Base-by-base conservation (phyloP, 2,329 filamentous ascomycete genomes). In the Aureobasidium sp. region DNA sequence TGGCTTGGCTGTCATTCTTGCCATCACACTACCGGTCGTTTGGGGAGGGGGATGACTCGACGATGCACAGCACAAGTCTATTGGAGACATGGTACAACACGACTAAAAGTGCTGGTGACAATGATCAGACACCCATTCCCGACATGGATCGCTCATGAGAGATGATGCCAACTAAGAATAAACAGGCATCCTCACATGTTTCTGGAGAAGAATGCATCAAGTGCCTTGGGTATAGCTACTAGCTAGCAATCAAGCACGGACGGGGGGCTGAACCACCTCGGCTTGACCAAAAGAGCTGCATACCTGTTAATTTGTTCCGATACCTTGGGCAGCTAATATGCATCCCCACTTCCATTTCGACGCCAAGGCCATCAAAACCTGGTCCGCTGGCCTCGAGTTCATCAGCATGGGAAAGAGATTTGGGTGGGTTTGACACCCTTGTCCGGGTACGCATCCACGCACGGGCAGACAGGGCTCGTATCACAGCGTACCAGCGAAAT, bases 241-340 rank as follows among this genome's bases (percentile, higher is more conserved):
- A 57, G 17, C 4, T 34, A 57, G 53, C 41, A 47, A 20, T 37
- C 41, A 46, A 56, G 53, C 53, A 57, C 53, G 29, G 53, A 57
- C 53, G 41, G 37, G 36, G 52, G 39, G 55, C 43, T 39, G 55
- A 48, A 48, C 32, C 55, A 50, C 57, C 57, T 60, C 57, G 57
- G 57, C 46, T 60, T 36, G 44, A 60, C 44, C 46, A 50, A 60
- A 60, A 36, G 32, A 51, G 57, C 57, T 60, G 56, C 56, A 59
- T 59, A 50, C 44, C 56, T 50, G 12, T 59, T 50, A 34, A 50
- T 59, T 59, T 41, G 36, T 60, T 60, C 57, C 46, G 36, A 37
- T 50, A 51, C 44, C 34, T 50, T 60, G 46, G 57, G 50, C 46
- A 44, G 50, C 44, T 50, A 50, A 27, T 36, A 60, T 51, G 57